Evolutionary conservation across 2,329 filamentous ascomycete species (phyloP), one percentile per base, ranked within the genome.

Genomic region (Chaetomium strumarium): DNA sequence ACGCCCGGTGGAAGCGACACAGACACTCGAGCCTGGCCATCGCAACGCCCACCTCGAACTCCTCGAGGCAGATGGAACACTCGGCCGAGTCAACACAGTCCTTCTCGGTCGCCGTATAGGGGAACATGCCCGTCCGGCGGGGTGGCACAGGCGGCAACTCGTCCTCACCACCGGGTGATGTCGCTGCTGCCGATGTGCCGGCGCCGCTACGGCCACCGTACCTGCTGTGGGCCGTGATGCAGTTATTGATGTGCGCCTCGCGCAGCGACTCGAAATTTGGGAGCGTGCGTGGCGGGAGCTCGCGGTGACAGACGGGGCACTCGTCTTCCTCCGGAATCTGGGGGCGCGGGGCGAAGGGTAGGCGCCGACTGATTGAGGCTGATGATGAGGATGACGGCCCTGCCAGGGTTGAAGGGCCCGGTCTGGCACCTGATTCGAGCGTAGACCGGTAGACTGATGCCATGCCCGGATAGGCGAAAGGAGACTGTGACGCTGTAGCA

Each of bases 271-370:
- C 80, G 51, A 71, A 80, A 55, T 83, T 75, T 2, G 75, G 66
- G 2, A 84, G 70, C 5, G 66, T 67, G 16, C 74, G 72, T 2
- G 80, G 77, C 0, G 87, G 86, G 3, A 90, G 74, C 67, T 90
- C 85, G 36, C 74, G 70, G 62, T 88, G 86, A 61, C 88, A 92
- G 41, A 91, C 79, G 0, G 87, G 87, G 56, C 88, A 92, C 62
- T 89, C 85, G 64, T 91, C 87, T 63, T 90, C 87, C 65, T 91
- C 88, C 6, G 76, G 73, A 62, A 79, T 75, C 51, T 77, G 79
- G 1, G 72, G 75, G 11, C 73, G 74, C 4, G 70, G 72, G 24
- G 65, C 67, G 1, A 70, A 72, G 36, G 69, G 72, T 37, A 60
- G 58, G 30, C 55, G 60, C 33, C 56, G 54, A 29, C 51, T 40